Conservation (phyloP, 352 stramenopile species). For the Globisporangium cederbergense region DNA sequence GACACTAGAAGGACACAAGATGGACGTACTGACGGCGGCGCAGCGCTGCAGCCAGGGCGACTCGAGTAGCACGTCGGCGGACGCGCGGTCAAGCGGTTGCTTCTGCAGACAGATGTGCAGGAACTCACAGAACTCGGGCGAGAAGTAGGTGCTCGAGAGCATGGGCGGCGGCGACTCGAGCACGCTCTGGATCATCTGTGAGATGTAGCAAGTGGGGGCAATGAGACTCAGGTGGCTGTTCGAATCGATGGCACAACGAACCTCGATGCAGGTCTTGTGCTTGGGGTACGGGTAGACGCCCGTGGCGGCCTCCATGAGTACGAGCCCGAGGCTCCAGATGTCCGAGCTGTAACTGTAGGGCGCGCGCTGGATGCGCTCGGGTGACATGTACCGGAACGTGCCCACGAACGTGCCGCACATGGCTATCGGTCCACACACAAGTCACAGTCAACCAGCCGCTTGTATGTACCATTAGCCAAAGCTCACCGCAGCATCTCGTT, state of each 20-base stretch:
- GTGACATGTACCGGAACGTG: conserved; percentile 92
- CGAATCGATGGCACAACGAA: background rate
- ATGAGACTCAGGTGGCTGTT: background rate
- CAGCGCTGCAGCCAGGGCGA: conserved; percentile 75
- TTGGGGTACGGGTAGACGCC: conserved; percentile 88
- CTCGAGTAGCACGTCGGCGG: conserved; percentile 55
- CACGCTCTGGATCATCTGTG: conserved; percentile 70
- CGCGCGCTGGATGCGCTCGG: conserved; percentile 87
- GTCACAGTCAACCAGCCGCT: background rate
- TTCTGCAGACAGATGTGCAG: conserved; percentile 62
- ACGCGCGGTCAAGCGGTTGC: conserved; percentile 57
- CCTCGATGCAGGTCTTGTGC: conserved; percentile 77
- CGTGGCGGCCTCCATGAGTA: conserved; percentile 89
- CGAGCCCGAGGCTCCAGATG: conserved; percentile 92
- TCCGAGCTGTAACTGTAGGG: conserved; percentile 90
- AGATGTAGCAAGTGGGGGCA: background rate
- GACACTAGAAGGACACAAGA: background rate
- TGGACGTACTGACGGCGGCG: conserved; percentile 56
- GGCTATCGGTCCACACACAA: conserved; percentile 30
- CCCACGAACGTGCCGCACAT: conserved; percentile 94
- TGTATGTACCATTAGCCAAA: background rate
- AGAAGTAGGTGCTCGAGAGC: conserved; percentile 68
- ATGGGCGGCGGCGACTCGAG: conserved; percentile 64
- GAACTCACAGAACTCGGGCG: conserved; percentile 71
- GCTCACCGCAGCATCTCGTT: background rate